Percentiles rank a stretch among this genome's conserved stretches.
Evolutionary conservation across 495 filamentous ascomycete species (phyloP).

Genomic region (Daldinia vernicosa): DNA sequence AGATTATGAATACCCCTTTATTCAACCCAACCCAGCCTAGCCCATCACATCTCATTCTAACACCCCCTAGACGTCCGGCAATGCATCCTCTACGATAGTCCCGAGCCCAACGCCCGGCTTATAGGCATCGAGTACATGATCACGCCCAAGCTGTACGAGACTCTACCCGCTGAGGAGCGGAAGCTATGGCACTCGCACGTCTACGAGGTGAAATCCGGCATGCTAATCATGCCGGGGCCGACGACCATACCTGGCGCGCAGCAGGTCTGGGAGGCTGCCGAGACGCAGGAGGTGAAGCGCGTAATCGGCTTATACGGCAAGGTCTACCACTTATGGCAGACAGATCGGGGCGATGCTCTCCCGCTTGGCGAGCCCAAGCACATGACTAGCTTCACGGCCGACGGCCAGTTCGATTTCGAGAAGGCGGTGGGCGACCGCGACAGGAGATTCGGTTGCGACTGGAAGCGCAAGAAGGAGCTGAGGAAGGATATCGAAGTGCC

Average conservation of each 20-base stretch:
- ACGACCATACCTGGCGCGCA: slow-evolving; percentile 56
- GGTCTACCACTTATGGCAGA: slow-evolving; percentile 90
- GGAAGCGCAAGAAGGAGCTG: slow-evolving; percentile 67
- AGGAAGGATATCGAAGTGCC: slow-evolving; percentile 68
- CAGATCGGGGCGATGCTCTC: slow-evolving; percentile 78
- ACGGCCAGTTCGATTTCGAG: slow-evolving; percentile 67
- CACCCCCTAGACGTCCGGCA: slow-evolving; percentile 62
- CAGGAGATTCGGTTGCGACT: slow-evolving; percentile 68
- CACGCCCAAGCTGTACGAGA: slow-evolving; percentile 70
- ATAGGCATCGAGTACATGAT: slow-evolving; percentile 97
- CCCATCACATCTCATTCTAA: slow-evolving; percentile 18
- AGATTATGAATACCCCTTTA: neutral
- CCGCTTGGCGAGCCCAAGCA: slow-evolving; percentile 78
- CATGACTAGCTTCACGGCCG: slow-evolving; percentile 76
- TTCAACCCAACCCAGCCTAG: no score
- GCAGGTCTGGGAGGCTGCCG: slow-evolving; percentile 74
- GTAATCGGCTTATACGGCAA: slow-evolving; percentile 82
- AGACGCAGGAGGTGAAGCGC: slow-evolving; percentile 82
- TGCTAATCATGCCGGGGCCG: slow-evolving; percentile 85
- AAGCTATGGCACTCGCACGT: slow-evolving; percentile 83
- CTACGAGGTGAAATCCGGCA: slow-evolving; percentile 87
- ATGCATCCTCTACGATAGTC: slow-evolving; percentile 86
- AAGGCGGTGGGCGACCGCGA: slow-evolving; percentile 71
- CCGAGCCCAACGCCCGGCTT: slow-evolving; percentile 70
- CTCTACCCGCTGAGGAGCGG: slow-evolving; percentile 70